A percentile compares a stretch with the other conserved stretches of the same genome.
Evolutionary conservation across 768 basidiomycete genomes (phyloP).

Genomic region (Serendipita sp.): DNA sequence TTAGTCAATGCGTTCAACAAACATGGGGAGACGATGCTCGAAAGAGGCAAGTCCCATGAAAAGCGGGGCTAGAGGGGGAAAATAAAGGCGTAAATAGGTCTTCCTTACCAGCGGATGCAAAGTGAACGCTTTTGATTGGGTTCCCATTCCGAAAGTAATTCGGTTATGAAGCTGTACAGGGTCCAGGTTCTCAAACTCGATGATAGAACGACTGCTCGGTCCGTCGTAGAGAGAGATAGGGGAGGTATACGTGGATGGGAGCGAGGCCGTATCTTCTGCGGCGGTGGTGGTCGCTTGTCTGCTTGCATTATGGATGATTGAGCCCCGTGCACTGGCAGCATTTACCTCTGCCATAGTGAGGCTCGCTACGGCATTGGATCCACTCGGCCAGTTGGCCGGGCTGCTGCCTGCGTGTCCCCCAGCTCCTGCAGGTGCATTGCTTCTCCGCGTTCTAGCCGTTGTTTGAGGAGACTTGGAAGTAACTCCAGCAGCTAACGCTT

Average conservation of each 20-base stretch:
- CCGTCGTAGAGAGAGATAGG: neutral
- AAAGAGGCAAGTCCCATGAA: neutral
- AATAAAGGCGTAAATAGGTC: neutral
- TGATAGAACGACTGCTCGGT: neutral
- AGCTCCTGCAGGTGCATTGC: neutral
- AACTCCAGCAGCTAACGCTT: neutral
- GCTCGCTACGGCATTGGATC: neutral
- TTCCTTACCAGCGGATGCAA: neutral
- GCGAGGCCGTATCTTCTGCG: neutral
- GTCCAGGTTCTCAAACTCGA: neutral
- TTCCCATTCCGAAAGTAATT: slow-evolving; percentile 3
- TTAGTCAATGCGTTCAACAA: too few species aligned
- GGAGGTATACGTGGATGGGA: neutral
- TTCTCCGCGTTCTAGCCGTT: neutral
- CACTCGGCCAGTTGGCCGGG: neutral
- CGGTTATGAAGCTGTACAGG: slow-evolving; percentile 1
- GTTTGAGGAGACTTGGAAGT: neutral
- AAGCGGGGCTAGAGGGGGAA: neutral
- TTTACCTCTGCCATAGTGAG: neutral
- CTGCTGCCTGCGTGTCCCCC: neutral
- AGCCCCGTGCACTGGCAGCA: neutral
- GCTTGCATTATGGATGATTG: neutral
- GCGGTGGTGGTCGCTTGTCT: neutral
- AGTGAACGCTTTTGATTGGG: neutral
- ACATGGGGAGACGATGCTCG: neutral